phyloP scores from a whole-genome alignment of 345 rosid species.

The Euphorbia peplus region DNA sequence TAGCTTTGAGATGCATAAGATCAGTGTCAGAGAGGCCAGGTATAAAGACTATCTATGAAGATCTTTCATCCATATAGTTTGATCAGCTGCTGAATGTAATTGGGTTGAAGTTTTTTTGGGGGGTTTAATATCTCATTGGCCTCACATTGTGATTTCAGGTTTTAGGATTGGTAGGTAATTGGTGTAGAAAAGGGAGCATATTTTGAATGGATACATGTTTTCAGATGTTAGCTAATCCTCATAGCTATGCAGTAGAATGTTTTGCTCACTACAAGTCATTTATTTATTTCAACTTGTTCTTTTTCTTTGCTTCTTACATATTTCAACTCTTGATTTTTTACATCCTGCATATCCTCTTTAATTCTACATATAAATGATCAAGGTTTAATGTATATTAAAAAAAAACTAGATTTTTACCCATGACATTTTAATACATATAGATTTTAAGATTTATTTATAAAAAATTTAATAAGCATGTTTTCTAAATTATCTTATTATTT shows the following conservation, averaged over 20 bases:
- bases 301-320: too few relatives aligned
- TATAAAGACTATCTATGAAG: slow-evolving; percentile 93
- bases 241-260: background rate
- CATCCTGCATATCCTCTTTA: background rate
- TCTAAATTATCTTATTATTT: too few relatives aligned
- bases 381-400: too few relatives aligned
- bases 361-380: too few relatives aligned
- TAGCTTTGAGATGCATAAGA: slow-evolving; percentile 76
- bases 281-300: too few relatives aligned
- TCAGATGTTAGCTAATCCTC: background rate
- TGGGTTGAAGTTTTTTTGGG: slow-evolving; percentile 13
- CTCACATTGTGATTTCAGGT: slow-evolving; percentile 12
- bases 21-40: slow-evolving; percentile 91
- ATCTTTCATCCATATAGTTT: slow-evolving; percentile 80
- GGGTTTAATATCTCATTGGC: slow-evolving; percentile 40
- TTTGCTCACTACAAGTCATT: too few relatives aligned
- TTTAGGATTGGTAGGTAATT: slow-evolving; percentile 18
- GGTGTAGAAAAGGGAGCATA: slow-evolving; percentile 24
- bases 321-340: too few relatives aligned
- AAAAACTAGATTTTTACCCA: too few relatives aligned
- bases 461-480: too few relatives aligned
- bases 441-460: too few relatives aligned
- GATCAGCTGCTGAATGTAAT: background rate
- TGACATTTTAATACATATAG: too few relatives aligned
- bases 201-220: slow-evolving; percentile 23